Evolutionary conservation across 2,329 filamentous ascomycete genomes (phyloP), one percentile per base, ranked within the genome.

Genomic region (Apiospora marii): DNA sequence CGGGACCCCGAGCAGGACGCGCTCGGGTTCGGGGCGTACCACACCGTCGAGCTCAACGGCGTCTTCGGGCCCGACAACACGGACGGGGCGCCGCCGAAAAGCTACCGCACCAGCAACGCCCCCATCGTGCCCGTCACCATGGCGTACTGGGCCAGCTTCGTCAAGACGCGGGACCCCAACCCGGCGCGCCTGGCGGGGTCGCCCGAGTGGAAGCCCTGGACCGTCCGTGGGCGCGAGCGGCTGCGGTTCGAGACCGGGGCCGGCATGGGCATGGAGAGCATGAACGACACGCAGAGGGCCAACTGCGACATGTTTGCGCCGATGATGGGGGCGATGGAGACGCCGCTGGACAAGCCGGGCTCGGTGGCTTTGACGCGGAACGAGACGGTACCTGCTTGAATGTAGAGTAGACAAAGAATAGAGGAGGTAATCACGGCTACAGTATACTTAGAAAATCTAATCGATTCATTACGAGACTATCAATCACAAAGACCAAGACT

Each of bases 11-110:
- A 78, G 0, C 82, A 88, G 44, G 82, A 87, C 34, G 82, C 81
- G 0, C 78, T 80, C 1, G 92, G 92, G 1, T 77, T 86, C 1
- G 92, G 92, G 0, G 90, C 92, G 0, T 85, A 87, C 4, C 92
- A 94, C 76, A 91, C 89, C 0, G 85, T 90, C 12, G 92, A 94
- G 78, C 76, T 89, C 0, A 86, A 87, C 69, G 90, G 91, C 0
- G 89, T 94, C 69, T 93, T 90, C 83, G 92, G 92, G 0, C 87
- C 89, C 0, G 82, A 86, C 16, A 87, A 91, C 77, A 84, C 86
- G 2, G 82, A 84, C 37, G 82, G 83, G 13, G 68, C 44, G 8
- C 68, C 68, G 48, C 68, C 68, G 30, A 24, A 53, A n/a, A 69
- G 68, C 46, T 69, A 69, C 68, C 27, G 68, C 27, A 27, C 68